Conservation (phyloP, 2,329 filamentous ascomycete species). For the Fonsecaea pugnacius region DNA sequence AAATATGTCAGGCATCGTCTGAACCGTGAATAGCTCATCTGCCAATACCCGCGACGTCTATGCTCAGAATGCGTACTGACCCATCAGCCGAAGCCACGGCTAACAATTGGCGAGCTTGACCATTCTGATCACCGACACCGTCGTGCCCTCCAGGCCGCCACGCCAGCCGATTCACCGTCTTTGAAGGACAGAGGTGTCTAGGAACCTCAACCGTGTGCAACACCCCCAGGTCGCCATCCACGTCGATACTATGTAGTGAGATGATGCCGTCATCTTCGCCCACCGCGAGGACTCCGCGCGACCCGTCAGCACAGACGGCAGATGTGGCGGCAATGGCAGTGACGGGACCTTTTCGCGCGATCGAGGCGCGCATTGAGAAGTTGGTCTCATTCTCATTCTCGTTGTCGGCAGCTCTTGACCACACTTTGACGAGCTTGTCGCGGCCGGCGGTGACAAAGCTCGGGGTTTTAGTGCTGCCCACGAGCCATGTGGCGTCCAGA, state of each 20-base stretch:
- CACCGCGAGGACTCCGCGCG: conserved; percentile 47
- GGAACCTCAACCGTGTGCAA: conserved; percentile 36
- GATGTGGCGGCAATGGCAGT: conserved; percentile 72
- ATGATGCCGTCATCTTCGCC: conserved; percentile 55
- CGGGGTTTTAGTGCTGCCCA: conserved; percentile 45
- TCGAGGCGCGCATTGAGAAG: conserved; percentile 59
- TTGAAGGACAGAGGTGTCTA: conserved; percentile 60
- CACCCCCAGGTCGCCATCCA: conserved; percentile 33
- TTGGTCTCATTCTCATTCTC: conserved; percentile 36
- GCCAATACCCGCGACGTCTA: background rate
- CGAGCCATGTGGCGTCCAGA: conserved; percentile 82
- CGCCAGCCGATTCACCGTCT: conserved; percentile 67
- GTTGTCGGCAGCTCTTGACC: conserved; percentile 50
- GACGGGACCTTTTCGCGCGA: conserved; percentile 64
- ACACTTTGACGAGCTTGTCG: conserved; percentile 82
- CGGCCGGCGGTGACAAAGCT: conserved; percentile 86
- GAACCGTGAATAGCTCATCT: background rate
- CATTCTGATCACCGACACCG: conserved; percentile 34
- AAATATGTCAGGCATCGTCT: background rate
- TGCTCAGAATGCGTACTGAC: conserved; percentile 2
- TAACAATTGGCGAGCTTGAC: background rate
- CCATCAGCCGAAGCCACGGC: conserved; percentile 8
- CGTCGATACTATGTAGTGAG: conserved; percentile 46
- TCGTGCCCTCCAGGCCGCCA: conserved; percentile 61
- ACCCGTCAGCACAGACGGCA: conserved; percentile 24